Evolutionary conservation across 306 rosid species (phyloP).

Genomic region (Hippophae gyantsensis): DNA sequence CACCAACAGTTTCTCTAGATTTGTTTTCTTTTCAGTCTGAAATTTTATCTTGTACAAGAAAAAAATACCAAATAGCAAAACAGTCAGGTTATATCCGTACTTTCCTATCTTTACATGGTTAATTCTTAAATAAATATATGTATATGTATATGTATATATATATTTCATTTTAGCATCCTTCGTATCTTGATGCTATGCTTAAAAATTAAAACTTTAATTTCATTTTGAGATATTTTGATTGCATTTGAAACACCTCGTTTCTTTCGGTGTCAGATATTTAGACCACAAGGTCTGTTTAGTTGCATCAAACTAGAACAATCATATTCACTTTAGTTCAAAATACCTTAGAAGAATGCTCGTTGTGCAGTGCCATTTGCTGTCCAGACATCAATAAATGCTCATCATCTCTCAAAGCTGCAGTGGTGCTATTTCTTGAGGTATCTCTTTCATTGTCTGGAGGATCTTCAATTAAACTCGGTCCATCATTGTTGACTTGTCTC

Average conservation of each 20-base stretch:
- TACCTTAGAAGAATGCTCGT: conserved; percentile 16
- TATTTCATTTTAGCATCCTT: no score
- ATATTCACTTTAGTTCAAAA: neutral
- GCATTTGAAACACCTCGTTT: neutral
- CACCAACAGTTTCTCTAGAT: conserved; percentile 31
- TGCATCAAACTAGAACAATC: neutral
- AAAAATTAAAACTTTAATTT: no score
- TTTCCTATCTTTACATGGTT: neutral
- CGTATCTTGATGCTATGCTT: no score
- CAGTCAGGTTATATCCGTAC: neutral
- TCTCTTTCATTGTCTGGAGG: conserved; percentile 16
- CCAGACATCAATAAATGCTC: conserved; percentile 12
- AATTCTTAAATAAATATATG: no score
- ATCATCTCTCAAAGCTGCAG: conserved; percentile 19
- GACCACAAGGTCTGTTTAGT: neutral
- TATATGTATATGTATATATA: no score
- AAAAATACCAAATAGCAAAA: conserved; percentile 11
- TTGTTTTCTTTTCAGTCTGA: conserved; percentile 25
- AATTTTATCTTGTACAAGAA: conserved; percentile 22
- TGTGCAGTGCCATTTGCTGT: conserved; percentile 18
- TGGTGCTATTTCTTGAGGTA: conserved; percentile 14
- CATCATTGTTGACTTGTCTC: conserved; percentile 21
- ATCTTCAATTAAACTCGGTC: conserved; percentile 8
- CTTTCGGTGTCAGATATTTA: neutral
- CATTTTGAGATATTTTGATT: no score